These are phyloP conservation scores for Pythium apleroticum DNA, from an alignment of 352 stramenopile species.

Conservation along the genomic window DNA sequence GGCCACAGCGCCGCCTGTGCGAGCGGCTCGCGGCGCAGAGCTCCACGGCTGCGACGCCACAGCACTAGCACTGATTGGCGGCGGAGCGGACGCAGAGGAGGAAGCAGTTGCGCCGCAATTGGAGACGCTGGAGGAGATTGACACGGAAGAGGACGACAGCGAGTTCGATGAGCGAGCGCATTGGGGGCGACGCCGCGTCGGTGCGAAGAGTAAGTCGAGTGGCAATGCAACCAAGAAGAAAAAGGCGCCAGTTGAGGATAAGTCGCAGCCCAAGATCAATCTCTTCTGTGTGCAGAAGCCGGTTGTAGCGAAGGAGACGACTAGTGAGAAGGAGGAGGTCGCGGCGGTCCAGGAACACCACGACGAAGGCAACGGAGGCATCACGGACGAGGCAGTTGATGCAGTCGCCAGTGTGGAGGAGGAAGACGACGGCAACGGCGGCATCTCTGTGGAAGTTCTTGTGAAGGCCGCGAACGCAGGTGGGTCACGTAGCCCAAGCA, in stretches of 20 bases:
- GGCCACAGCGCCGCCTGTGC: background rate
- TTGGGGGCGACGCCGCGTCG: conserved; percentile 43
- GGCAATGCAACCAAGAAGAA: conserved; percentile 13
- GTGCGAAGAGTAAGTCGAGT: conserved; percentile 34
- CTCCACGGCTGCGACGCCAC: conserved; percentile 10
- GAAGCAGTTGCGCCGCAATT: background rate
- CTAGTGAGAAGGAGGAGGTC: background rate
- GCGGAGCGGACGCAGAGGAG: conserved; percentile 5
- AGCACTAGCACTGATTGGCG: conserved; percentile 34
- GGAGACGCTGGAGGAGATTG: conserved; percentile 50
- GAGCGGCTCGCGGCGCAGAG: background rate
- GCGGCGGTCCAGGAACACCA: background rate
- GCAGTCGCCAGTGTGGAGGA: conserved; percentile 1
- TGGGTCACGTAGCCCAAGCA: background rate
- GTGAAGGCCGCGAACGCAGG: background rate
- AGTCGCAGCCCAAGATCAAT: conserved; percentile 66
- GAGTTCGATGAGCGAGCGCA: conserved; percentile 74
- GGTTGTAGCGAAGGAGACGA: background rate
- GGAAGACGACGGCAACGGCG: conserved; percentile 18
- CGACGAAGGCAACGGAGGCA: background rate
- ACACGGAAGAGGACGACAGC: conserved; percentile 66
- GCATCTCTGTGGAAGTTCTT: conserved; percentile 16
- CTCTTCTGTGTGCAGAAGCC: conserved; percentile 46
- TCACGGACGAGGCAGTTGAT: background rate
- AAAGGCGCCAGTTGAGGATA: conserved; percentile 29